A percentile compares a stretch with the other conserved stretches of the same genome.
Evolutionary conservation across 495 filamentous ascomycete genomes (phyloP).

Genomic region (Trichoderma asperelloides): DNA sequence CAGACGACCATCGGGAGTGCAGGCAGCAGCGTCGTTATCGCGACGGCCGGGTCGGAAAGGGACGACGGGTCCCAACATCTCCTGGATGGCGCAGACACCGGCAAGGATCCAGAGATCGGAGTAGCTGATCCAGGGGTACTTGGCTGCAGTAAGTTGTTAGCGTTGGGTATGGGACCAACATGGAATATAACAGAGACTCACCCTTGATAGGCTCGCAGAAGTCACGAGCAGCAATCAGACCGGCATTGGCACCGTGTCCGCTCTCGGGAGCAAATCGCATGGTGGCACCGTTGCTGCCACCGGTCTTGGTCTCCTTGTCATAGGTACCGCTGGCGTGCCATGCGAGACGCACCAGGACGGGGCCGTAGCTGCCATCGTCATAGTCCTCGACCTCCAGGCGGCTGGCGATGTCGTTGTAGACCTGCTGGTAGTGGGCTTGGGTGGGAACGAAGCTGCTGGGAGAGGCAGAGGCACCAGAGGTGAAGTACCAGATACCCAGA

Average conservation of each 20-base stretch:
- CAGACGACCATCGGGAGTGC: slow-evolving; percentile 92
- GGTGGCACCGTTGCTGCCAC: slow-evolving; percentile 92
- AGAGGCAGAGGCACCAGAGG: slow-evolving; percentile 41
- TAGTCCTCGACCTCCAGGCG: slow-evolving; percentile 84
- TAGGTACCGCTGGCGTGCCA: slow-evolving; percentile 88
- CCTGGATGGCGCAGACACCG: slow-evolving; percentile 81
- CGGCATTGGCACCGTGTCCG: slow-evolving; percentile 90
- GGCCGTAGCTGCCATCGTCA: slow-evolving; percentile 93
- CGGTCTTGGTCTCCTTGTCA: slow-evolving; percentile 80
- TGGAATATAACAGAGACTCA: slow-evolving; percentile 23
- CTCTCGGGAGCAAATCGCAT: slow-evolving; percentile 94
- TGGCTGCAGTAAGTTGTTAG: slow-evolving; percentile 41
- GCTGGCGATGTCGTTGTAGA: slow-evolving; percentile 81
- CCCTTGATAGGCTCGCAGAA: slow-evolving; percentile 87
- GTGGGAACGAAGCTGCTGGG: slow-evolving; percentile 59
- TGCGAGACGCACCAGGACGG: slow-evolving; percentile 74
- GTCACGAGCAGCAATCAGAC: slow-evolving; percentile 78
- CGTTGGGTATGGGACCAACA: slow-evolving; percentile 1
- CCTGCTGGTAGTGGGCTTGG: slow-evolving; percentile 87
- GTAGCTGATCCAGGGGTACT: slow-evolving; percentile 94
- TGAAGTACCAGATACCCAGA: slow-evolving; percentile 64
- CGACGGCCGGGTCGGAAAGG: slow-evolving; percentile 84
- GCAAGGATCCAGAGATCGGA: slow-evolving; percentile 93
- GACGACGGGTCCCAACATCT: slow-evolving; percentile 83
- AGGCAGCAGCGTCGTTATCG: slow-evolving; percentile 74